phyloP scores from a whole-genome alignment of 2,329 filamentous ascomycete genomes.

The Fusarium sp. region DNA sequence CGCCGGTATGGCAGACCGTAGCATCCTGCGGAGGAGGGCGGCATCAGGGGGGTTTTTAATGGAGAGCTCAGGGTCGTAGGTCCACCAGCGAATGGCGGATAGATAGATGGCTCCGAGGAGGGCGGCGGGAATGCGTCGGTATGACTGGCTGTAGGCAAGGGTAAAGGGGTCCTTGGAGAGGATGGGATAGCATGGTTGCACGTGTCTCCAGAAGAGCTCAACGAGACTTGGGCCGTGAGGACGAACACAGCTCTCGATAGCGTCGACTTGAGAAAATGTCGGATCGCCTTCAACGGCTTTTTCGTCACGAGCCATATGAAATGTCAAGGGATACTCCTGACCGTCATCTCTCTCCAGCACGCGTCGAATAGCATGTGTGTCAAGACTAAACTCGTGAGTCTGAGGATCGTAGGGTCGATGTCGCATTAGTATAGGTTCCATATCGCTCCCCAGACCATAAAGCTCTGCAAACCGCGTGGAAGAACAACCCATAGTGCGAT shows the following conservation, averaged over 20 bases:
- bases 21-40: constrained; percentile 39
- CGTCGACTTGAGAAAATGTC: constrained; percentile 47
- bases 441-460: constrained; percentile 50
- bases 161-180: constrained; percentile 66
- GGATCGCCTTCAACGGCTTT: constrained; percentile 46
- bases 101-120: constrained; percentile 67
- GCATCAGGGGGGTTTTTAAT: constrained; percentile 45
- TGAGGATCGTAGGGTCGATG: constrained; percentile 64
- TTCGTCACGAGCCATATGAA: constrained; percentile 50
- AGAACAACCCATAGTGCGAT: constrained; percentile 43
- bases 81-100: constrained; percentile 66
- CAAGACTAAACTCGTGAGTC: constrained; percentile 57
- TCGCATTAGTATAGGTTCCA: constrained; percentile 51
- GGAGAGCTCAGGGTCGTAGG: constrained; percentile 54
- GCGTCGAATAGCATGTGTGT: constrained; percentile 71
- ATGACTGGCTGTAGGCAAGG: constrained; percentile 62
- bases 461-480: constrained; percentile 48
- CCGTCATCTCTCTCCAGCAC: constrained; percentile 63
- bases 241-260: constrained; percentile 68
- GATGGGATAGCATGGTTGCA: constrained; percentile 65
- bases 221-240: constrained; percentile 70
- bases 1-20: constrained; percentile 43
- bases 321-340: constrained; percentile 49
- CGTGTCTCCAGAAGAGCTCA: constrained; percentile 70
- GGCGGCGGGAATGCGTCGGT: constrained; percentile 63